A percentile compares a stretch with the other conserved stretches of the same genome.
phyloP scores from a whole-genome alignment of 208 protist genomes.

The Acanthamoeba sp. region DNA sequence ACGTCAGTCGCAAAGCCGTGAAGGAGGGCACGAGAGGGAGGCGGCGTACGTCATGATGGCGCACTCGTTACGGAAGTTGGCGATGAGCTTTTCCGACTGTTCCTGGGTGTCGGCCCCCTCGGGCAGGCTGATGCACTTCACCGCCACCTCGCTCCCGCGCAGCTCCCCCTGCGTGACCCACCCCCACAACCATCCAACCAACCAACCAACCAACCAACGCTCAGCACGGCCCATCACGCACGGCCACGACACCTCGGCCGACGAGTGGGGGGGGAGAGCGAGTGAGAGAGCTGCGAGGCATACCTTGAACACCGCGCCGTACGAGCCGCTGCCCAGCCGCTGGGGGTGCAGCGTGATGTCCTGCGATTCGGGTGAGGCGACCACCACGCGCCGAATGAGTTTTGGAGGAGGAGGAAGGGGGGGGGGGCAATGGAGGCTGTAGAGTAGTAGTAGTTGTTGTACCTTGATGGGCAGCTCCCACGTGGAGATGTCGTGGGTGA shows the following conservation, averaged over 20 bases:
- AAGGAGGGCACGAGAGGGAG: neutral
- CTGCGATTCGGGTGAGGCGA: neutral
- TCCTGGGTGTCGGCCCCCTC: neutral
- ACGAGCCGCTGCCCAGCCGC: constrained; percentile 22
- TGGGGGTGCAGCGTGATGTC: constrained; percentile 1
- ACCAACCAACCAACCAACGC: no score
- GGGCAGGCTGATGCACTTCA: constrained; percentile 44
- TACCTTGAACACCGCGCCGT: constrained; percentile 59
- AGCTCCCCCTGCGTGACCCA: constrained; percentile 26
- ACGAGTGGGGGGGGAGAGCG: no score
- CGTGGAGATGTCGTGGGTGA: constrained; percentile 15
- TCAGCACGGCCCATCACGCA: no score
- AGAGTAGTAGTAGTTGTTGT: neutral
- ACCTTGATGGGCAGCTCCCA: constrained; percentile 33
- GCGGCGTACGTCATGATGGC: constrained; percentile 36
- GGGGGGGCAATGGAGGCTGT: no score
- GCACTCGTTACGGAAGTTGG: constrained; percentile 47
- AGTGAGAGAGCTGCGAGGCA: neutral
- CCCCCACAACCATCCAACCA: no score
- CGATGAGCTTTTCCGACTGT: constrained; percentile 12
- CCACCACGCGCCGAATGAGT: no score
- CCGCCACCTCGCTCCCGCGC: constrained; percentile 39
- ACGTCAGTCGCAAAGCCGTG: neutral
- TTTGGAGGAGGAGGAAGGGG: no score
- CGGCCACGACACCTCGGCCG: no score